Base-by-base conservation (phyloP, 2,329 filamentous ascomycete species). In the Blumeriella jaapii region DNA sequence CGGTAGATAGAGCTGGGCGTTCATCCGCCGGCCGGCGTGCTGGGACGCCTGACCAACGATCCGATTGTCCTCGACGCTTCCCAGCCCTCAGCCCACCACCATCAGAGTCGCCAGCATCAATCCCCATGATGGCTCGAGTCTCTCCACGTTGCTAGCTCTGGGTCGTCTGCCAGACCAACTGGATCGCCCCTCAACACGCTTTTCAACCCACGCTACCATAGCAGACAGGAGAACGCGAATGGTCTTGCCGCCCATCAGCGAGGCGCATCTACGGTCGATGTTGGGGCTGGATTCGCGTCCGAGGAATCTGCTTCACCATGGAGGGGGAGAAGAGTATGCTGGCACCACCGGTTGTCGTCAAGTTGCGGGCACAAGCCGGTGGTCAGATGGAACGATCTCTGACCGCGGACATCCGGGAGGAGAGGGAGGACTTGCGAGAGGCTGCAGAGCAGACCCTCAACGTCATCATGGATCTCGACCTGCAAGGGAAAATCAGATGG, bases 391-490 rank as follows among this genome's bases (percentile, higher is more conserved):
- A 74, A 56, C 63, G 75, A 39, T 69, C 84, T 9, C 64, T 91
- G 48, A 95, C 82, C 61, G 77, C 86, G 60, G 79, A 94, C 57
- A 95, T 96, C 52, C 79, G 84, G 50, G 85, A 93, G 55, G 86
- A 96, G 63, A 75, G 87, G 44, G 82, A 94, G 56, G 89, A 96
- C 57, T 71, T 98, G 49, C 86, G 87, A 55, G 84, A 94, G 63
- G 91, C 89, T 25, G 91, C 89, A 32, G 89, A 96, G 61, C 85
- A 95, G 63, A 95, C 87, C 14, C 69, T 94, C 56, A 98, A 96
- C 60, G 83, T 93, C 45, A 94, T 98, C 57, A 71, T 98, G 55
- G 89, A 98, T 62, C 69, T 98, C 46, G 85, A 86, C 53, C 71
- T 96, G 37, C 82, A 95, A 55, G 85, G 85, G 46, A 81, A 76